A percentile compares a stretch with the other conserved stretches of the same genome.
These are phyloP conservation scores for Botrytis tulipae DNA, from an alignment of 2,329 filamentous ascomycete genomes.

Conservation along the genomic window DNA sequence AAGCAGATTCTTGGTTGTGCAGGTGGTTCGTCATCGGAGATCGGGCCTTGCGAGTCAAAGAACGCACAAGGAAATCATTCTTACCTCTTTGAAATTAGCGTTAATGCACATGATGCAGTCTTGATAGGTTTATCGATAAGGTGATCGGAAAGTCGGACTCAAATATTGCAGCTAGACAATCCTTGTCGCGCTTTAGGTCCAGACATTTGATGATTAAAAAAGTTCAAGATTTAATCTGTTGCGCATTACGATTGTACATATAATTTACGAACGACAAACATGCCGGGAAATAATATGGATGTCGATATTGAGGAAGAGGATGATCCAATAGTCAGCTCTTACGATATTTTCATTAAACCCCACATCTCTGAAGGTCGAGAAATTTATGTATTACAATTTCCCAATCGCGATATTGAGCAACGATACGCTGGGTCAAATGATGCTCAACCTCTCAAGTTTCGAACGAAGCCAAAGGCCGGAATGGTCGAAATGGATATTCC, in stretches of 20 bases:
- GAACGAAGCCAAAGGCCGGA: slow-evolving; percentile 77
- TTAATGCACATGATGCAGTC: neutral
- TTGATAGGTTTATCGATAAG: slow-evolving; percentile 5
- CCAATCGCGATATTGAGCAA: slow-evolving; percentile 64
- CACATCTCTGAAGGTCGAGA: slow-evolving; percentile 59
- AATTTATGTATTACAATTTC: slow-evolving; percentile 84
- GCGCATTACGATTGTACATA: neutral
- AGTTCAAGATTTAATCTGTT: neutral
- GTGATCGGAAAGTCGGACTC: neutral
- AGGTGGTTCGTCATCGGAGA: slow-evolving; percentile 14
- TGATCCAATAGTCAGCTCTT: slow-evolving; percentile 71
- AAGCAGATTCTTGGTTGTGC: slow-evolving; percentile 6
- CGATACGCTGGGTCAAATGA: slow-evolving; percentile 57
- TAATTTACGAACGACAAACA: slow-evolving; percentile 7
- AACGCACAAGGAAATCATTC: neutral
- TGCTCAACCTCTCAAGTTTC: slow-evolving; percentile 67
- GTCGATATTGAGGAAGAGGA: slow-evolving; percentile 41
- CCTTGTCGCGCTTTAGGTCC: neutral
- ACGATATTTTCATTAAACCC: slow-evolving; percentile 85
- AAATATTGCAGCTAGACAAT: neutral
- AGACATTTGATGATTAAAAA: slow-evolving; percentile 18
- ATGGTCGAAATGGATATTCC: slow-evolving; percentile 93
- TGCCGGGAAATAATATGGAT: slow-evolving; percentile 15
- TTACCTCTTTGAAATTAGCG: neutral
- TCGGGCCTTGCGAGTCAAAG: slow-evolving; percentile 17